Base-by-base conservation (phyloP, 2,329 filamentous ascomycete genomes). In the Pestalotiopsis fici region DNA sequence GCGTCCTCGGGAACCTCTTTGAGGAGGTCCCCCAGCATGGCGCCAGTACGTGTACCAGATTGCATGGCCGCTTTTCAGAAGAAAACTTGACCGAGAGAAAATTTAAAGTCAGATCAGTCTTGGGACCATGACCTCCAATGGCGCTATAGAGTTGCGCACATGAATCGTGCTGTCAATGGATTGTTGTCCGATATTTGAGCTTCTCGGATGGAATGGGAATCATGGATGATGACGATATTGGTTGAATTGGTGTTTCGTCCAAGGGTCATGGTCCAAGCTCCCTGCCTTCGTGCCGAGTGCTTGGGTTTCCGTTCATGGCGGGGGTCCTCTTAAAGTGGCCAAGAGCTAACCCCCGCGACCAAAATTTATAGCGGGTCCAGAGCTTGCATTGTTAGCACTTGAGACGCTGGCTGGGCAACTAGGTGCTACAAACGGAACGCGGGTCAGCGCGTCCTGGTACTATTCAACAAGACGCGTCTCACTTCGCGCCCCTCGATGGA, bases 1-100 rank as follows among this genome's bases (percentile, higher is more conserved):
- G 63, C 15, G 3, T 55, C 50, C 13, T 64, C 64, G 60, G 55
- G 65, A 15, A 35, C 55, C 56, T 67, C 69, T 27, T 64, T 62
- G 62, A 66, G 39, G 35, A 62, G 18, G 23, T 62, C 25, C 11
- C 13, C 23, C n/a, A 47, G 13, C 18, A 28, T 6, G 6, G n/a
- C 39, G 18, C 35, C 25, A 9, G 21, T n/a, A 39, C 13, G 13
- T 7, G 6, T 11, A 7, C 11, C 31, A 11, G 31, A 35, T 11
- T 35, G 31, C 31, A 35, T 35, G 31, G 31, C 31, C 31, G 31
- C 31, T 35, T 35, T 35, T 35, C 31, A 35, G 11, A 35, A 35
- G 5, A 35, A 35, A 35, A 35, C 31, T 35, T 35, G 31, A 11
- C 31, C 31, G 11, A 35, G 11, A 35, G 31, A 35, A 35, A 35